phyloP scores from a whole-genome alignment of 2,329 filamentous ascomycete genomes.

The Endothia cerciana region DNA sequence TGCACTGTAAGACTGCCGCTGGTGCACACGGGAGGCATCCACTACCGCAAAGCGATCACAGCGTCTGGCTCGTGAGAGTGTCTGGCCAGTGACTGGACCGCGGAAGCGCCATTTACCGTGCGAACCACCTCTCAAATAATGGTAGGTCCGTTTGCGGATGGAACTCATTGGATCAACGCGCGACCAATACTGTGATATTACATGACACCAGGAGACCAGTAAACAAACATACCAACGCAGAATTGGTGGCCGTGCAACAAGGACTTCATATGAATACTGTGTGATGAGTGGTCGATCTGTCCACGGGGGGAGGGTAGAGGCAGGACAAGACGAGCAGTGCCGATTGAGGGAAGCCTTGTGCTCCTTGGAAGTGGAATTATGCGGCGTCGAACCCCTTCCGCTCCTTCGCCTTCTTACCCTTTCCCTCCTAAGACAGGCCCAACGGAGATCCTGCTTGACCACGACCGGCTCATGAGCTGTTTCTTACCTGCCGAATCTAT shows the following conservation, averaged over 20 bases:
- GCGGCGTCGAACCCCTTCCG: neutral
- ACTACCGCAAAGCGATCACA: neutral
- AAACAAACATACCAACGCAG: neutral
- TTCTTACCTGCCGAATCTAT: no score
- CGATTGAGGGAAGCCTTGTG: neutral
- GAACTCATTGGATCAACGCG: neutral
- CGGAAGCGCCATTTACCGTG: neutral
- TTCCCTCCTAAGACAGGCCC: neutral
- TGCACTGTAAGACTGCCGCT: neutral
- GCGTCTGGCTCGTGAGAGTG: neutral
- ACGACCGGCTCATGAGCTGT: neutral
- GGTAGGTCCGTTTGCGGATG: neutral
- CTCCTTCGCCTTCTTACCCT: neutral
- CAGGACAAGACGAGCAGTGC: neutral
- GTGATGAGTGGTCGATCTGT: neutral
- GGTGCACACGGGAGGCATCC: neutral
- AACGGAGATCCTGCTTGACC: neutral
- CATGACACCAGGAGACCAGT: neutral
- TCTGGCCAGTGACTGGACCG: neutral
- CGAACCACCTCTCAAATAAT: neutral
- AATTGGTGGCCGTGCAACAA: neutral
- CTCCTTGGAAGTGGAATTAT: neutral
- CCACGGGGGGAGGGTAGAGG: neutral
- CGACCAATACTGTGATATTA: neutral
- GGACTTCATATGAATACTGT: neutral